Conservation (phyloP, 306 rosid genomes). For the Acacia acuminata region DNA sequence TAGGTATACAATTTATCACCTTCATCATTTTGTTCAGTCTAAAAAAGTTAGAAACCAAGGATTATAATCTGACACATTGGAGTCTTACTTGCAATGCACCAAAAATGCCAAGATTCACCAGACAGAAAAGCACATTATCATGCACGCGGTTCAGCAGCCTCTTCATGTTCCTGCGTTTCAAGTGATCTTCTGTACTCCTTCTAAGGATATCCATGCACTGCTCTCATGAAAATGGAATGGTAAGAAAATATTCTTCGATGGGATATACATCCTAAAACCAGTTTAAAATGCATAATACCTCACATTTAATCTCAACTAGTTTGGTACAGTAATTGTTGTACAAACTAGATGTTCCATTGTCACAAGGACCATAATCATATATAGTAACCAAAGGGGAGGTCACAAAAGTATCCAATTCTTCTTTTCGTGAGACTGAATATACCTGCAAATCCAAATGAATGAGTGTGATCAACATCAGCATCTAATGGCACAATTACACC, state of each 20-base stretch:
- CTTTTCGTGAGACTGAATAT: constrained; percentile 55
- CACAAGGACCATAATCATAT: constrained; percentile 49
- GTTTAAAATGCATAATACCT: constrained; percentile 58
- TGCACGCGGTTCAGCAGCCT: constrained; percentile 68
- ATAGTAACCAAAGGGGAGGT: constrained; percentile 54
- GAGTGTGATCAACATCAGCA: constrained; percentile 15
- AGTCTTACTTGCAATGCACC: constrained; percentile 81
- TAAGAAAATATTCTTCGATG: constrained; percentile 16
- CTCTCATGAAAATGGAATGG: constrained; percentile 37
- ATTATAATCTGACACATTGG: constrained; percentile 20
- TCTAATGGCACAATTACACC: constrained; percentile 14
- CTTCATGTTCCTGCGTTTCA: constrained; percentile 59
- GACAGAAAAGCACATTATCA: constrained; percentile 68
- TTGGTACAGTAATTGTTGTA: constrained; percentile 27
- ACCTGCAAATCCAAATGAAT: constrained; percentile 55
- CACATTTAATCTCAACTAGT: constrained; percentile 60
- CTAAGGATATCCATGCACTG: constrained; percentile 67
- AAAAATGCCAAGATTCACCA: constrained; percentile 78
- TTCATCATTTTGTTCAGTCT: constrained; percentile 1
- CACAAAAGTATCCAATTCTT: constrained; percentile 67
- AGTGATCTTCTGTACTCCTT: constrained; percentile 46
- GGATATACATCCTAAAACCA: constrained; percentile 31
- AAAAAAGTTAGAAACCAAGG: constrained; percentile 23
- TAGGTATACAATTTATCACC: neutral
- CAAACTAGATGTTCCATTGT: constrained; percentile 39